These are phyloP conservation scores for Omphalea diandra DNA, from an alignment of 441 rosid genomes.

Conservation along the genomic window DNA sequence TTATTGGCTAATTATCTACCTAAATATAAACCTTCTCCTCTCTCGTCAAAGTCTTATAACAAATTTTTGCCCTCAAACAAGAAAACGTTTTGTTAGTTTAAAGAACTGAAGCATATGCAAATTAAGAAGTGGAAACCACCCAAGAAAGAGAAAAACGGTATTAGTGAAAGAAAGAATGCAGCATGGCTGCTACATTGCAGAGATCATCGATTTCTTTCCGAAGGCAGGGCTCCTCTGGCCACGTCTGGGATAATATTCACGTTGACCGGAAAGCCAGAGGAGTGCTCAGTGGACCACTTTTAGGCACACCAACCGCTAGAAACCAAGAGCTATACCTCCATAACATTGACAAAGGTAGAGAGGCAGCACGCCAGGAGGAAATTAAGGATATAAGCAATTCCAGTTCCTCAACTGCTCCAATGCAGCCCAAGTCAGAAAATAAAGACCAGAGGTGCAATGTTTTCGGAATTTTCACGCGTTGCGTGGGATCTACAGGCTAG, in stretches of 20 bases:
- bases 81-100: conserved; percentile 13
- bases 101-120: neutral
- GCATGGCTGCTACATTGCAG: conserved; percentile 39
- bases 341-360: no score
- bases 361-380: neutral
- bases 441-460: conserved; percentile 29
- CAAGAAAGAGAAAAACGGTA: no score
- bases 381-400: neutral
- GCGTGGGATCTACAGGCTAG: conserved; percentile 30
- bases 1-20: neutral
- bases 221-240: conserved; percentile 62
- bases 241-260: conserved; percentile 41
- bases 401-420: neutral
- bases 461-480: conserved; percentile 32
- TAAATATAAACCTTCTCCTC: neutral
- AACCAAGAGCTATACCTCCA: neutral
- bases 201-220: conserved; percentile 60
- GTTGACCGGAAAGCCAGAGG: conserved; percentile 24
- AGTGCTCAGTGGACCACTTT: neutral
- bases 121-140: no score
- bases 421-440: conserved; percentile 6
- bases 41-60: no score
- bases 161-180: no score
- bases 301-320: neutral
- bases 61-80: no score